phyloP scores from a whole-genome alignment of 2,329 filamentous ascomycete species.

The Stagonosporopsis vannaccii region DNA sequence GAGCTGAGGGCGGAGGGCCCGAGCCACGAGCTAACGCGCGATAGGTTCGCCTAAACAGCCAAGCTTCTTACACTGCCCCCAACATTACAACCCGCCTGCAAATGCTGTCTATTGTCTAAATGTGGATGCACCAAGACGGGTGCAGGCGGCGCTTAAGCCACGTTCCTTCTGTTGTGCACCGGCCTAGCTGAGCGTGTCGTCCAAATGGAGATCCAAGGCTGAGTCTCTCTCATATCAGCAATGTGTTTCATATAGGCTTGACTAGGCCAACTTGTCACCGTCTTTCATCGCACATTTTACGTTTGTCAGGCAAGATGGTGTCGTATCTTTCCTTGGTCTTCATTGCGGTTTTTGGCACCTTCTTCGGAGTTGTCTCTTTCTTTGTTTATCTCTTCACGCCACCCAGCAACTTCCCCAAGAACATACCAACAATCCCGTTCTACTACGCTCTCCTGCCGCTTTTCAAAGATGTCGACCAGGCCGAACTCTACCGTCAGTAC shows the following conservation, averaged over 20 bases:
- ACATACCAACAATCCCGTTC: constrained; percentile 55
- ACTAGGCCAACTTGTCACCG: constrained; percentile 5
- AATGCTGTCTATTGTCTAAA: constrained; percentile 33
- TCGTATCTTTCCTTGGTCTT: constrained; percentile 35
- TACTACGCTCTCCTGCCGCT: constrained; percentile 55
- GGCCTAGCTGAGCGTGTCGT: constrained; percentile 18
- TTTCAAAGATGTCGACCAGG: constrained; percentile 54
- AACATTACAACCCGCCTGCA: constrained; percentile 18
- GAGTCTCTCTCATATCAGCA: constrained; percentile 1
- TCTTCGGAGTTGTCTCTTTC: constrained; percentile 31
- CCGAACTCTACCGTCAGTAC: constrained; percentile 51
- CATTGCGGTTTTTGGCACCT: constrained; percentile 24
- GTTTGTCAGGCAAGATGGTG: constrained; percentile 24
- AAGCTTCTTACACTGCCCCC: constrained; percentile 14
- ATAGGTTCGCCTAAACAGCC: constrained; percentile 18
- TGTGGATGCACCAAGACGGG: constrained; percentile 19
- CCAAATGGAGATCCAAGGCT: constrained; percentile 22
- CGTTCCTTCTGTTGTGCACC: constrained; percentile 18
- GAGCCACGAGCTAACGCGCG: constrained; percentile 15
- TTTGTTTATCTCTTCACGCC: constrained; percentile 37
- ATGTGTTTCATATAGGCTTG: constrained; percentile 27
- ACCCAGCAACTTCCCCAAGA: constrained; percentile 39
- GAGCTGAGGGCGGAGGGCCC: constrained; percentile 18
- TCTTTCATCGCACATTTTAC: constrained; percentile 5
- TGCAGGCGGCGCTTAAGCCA: constrained; percentile 18